These are phyloP conservation scores for Pecoramyces ruminantium DNA, from an alignment of 192 early-diverging fungal species.

Conservation along the genomic window DNA sequence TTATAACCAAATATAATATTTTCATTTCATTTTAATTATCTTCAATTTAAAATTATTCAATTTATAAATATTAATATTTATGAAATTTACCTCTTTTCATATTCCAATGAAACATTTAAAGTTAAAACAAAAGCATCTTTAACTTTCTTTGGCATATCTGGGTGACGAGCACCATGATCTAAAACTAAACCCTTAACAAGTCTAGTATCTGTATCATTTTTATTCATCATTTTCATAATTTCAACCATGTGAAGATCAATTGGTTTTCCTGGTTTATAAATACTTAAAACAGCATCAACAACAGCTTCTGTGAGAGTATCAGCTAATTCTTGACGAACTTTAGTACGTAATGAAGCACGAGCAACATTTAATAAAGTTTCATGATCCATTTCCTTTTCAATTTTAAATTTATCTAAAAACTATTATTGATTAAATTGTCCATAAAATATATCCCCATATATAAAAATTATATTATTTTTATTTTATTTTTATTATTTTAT, in stretches of 20 bases:
- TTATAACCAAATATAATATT: too few relatives aligned
- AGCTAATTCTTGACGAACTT: constrained; percentile 79
- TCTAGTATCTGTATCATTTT: constrained; percentile 88
- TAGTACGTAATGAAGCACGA: constrained; percentile 88
- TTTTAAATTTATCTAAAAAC: constrained; percentile 83
- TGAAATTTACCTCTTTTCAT: constrained; percentile 72
- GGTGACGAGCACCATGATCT: constrained; percentile 97
- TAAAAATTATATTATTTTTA: too few relatives aligned
- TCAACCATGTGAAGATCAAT: constrained; percentile 99
- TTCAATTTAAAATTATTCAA: too few relatives aligned
- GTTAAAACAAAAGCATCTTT: constrained; percentile 81
- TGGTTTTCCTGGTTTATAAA: constrained; percentile 59
- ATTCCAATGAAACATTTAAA: constrained; percentile 93
- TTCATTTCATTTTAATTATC: too few relatives aligned
- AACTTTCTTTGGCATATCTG: constrained; percentile 95
- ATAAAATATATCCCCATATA: too few relatives aligned
- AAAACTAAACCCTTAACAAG: constrained; percentile 87
- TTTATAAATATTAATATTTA: not conserved
- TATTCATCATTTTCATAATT: constrained; percentile 99
- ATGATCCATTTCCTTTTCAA: constrained; percentile 63
- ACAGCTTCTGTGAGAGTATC: constrained; percentile 86
- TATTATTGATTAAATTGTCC: too few relatives aligned
- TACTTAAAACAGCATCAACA: constrained; percentile 87
- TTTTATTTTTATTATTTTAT: too few relatives aligned
- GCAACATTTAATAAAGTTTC: constrained; percentile 77